These are phyloP conservation scores for Clitopilus passeckerianus DNA, from an alignment of 768 basidiomycete genomes.

Conservation along the genomic window DNA sequence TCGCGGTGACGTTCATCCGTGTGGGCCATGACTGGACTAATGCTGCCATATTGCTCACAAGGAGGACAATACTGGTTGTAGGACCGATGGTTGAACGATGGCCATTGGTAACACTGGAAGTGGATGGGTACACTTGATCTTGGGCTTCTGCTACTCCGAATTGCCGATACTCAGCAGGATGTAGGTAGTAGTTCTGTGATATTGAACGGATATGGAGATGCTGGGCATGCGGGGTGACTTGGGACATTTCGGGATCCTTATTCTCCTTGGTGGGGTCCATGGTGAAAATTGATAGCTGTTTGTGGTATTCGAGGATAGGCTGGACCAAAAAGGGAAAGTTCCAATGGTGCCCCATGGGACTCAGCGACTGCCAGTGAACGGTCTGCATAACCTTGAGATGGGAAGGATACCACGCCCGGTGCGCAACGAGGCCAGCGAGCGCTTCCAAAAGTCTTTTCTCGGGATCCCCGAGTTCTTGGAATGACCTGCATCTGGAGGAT, in stretches of 20 bases:
- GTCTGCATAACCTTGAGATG: slow-evolving; percentile 33
- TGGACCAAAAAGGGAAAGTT: slow-evolving; percentile 16
- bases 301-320: slow-evolving; percentile 21
- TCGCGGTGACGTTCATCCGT: neutral
- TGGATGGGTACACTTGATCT: too few relatives aligned
- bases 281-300: slow-evolving; percentile 10
- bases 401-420: slow-evolving; percentile 30
- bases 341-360: slow-evolving; percentile 23
- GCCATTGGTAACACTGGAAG: too few relatives aligned
- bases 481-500: slow-evolving; percentile 32
- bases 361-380: slow-evolving; percentile 25
- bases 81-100: too few relatives aligned
- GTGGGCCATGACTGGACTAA: too few relatives aligned
- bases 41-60: too few relatives aligned
- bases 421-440: slow-evolving; percentile 29
- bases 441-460: slow-evolving; percentile 25
- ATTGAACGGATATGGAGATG: neutral
- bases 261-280: neutral
- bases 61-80: too few relatives aligned
- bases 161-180: too few relatives aligned
- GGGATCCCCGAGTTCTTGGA: slow-evolving; percentile 24
- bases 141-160: too few relatives aligned
- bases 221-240: neutral
- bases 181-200: too few relatives aligned
- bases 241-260: neutral